Conservation (phyloP, 352 stramenopile genomes). For the Achlya hypogyna region DNA sequence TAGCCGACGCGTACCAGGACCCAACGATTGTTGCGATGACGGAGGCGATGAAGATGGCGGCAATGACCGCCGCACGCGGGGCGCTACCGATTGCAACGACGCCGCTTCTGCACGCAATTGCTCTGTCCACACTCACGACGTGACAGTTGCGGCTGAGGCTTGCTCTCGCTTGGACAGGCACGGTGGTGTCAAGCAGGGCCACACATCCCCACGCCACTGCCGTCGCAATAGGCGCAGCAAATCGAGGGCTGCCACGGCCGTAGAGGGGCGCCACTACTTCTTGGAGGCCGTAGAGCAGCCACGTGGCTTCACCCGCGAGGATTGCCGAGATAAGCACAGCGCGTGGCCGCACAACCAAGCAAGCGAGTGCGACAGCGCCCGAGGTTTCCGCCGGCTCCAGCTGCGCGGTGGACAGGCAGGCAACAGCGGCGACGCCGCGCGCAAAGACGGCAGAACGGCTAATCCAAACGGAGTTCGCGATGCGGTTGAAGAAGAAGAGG, state of each 20-base stretch:
- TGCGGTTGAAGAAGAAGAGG: slow-evolving; percentile 4
- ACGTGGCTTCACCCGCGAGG: background rate
- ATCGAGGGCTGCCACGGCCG: no score
- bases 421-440: background rate
- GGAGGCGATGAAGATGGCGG: background rate
- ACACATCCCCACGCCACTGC: background rate
- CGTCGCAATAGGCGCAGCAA: background rate
- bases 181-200: background rate
- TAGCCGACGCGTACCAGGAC: no score
- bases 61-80: no score
- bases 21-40: background rate
- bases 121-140: background rate
- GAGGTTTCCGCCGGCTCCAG: background rate
- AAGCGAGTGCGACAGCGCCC: background rate
- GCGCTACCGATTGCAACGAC: background rate
- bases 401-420: background rate
- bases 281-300: background rate
- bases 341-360: background rate
- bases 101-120: background rate
- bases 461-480: background rate
- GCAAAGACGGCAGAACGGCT: background rate
- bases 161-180: background rate
- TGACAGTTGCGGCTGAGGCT: background rate
- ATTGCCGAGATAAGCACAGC: background rate
- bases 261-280: background rate